Percentiles rank a stretch among this genome's conserved stretches.
Conservation (phyloP, 345 rosid species). For the Gossypium anomalum region DNA sequence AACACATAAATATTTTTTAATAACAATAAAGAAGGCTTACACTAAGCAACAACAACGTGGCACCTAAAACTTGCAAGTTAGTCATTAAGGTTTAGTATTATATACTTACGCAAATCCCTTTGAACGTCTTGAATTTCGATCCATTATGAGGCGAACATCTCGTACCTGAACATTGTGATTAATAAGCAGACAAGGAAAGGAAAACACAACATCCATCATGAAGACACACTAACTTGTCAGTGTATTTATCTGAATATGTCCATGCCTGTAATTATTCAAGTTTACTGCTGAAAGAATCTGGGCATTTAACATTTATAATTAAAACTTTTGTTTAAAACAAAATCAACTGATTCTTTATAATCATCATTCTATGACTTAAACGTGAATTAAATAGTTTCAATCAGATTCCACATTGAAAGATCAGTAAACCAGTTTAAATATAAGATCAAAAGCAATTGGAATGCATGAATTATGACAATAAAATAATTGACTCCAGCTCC, state of each 20-base stretch:
- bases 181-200: not conserved
- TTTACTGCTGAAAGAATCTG: not conserved
- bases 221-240: not conserved
- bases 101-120: constrained; percentile 83
- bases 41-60: not conserved
- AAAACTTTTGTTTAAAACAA: not conserved
- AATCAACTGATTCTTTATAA: not conserved
- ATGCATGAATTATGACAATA: not conserved
- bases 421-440: not conserved
- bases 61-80: not conserved
- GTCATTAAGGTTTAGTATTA: not conserved
- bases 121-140: constrained; percentile 93
- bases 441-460: not conserved
- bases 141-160: constrained; percentile 96
- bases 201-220: not conserved
- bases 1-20: too few relatives aligned
- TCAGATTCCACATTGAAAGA: not conserved
- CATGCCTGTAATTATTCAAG: not conserved
- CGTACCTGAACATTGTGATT: constrained; percentile 61
- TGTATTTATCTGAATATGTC: not conserved
- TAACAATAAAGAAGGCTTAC: too few relatives aligned
- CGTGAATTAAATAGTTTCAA: not conserved
- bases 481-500: not conserved
- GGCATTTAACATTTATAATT: not conserved
- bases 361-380: not conserved